Conservation (phyloP, 1,284 basidiomycete genomes). For the Anthracocystis panici-leucophaei region DNA sequence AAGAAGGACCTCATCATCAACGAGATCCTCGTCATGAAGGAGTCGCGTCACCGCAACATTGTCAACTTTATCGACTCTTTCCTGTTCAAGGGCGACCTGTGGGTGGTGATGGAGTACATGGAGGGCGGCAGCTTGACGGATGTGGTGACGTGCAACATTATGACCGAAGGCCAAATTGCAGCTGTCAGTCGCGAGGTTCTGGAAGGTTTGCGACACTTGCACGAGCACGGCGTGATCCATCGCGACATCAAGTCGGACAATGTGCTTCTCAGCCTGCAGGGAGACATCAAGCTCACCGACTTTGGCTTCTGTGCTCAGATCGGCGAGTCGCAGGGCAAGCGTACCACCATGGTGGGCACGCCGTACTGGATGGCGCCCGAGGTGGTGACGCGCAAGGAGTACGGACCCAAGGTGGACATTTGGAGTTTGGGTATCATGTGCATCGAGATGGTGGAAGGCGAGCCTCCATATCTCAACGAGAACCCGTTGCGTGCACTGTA, state of each 20-base stretch:
- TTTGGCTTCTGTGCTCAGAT: constrained; percentile 99
- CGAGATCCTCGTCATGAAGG: constrained; percentile 98
- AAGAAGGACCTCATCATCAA: constrained; percentile 99
- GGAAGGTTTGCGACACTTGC: constrained; percentile 90
- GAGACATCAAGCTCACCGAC: constrained; percentile 98
- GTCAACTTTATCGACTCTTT: constrained; percentile 99
- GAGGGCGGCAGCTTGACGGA: constrained; percentile 90
- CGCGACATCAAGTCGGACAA: constrained; percentile 99
- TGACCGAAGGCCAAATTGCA: constrained; percentile 92
- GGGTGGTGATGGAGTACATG: constrained; percentile 99
- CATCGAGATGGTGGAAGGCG: constrained; percentile 99
- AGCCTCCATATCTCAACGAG: constrained; percentile 97
- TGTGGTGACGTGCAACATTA: constrained; percentile 94
- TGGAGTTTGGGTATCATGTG: constrained; percentile 99
- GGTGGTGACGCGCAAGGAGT: constrained; percentile 97
- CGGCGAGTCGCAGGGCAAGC: constrained; percentile 89
- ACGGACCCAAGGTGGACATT: constrained; percentile 98
- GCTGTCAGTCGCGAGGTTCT: constrained; percentile 90
- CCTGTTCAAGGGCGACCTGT: constrained; percentile 95
- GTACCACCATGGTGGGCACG: constrained; percentile 99
- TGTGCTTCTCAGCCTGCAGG: constrained; percentile 88
- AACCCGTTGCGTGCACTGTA: constrained; percentile 95
- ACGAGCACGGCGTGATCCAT: constrained; percentile 94
- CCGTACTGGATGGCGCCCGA: constrained; percentile 99
- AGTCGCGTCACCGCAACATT: constrained; percentile 94